Percentiles rank a stretch among this genome's conserved stretches.
Evolutionary conservation across 192 early-diverging fungal genomes (phyloP).

Genomic region (Helicostylum pulchrum): DNA sequence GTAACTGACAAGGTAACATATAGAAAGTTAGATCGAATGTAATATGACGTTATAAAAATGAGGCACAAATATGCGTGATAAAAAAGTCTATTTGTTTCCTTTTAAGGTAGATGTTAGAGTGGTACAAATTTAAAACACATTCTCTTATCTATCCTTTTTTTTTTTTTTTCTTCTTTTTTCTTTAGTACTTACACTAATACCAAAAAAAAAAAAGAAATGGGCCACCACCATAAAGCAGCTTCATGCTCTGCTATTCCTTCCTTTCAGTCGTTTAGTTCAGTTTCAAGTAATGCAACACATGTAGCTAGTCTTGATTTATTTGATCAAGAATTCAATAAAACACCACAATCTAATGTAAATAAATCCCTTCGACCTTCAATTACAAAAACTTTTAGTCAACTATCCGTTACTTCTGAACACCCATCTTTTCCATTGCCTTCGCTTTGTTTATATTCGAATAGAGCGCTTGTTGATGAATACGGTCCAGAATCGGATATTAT

Average conservation of each 20-base stretch:
- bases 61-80: too few species aligned
- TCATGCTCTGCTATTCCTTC: conserved; percentile 9
- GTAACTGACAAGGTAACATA: too few species aligned
- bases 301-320: not conserved
- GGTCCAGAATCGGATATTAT: conserved; percentile 9
- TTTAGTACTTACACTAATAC: not conserved
- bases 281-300: not conserved
- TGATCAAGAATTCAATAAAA: not conserved
- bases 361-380: not conserved
- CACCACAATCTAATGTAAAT: not conserved
- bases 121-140: too few species aligned
- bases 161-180: not conserved
- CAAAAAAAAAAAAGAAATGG: not conserved
- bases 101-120: too few species aligned
- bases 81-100: too few species aligned
- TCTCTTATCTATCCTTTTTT: not conserved
- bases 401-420: not conserved
- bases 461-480: conserved; percentile 1
- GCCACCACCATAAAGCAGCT: conserved; percentile 8
- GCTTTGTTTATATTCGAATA: conserved; percentile 7
- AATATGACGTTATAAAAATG: too few species aligned
- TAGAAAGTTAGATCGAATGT: too few species aligned
- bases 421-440: not conserved
- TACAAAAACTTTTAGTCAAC: not conserved
- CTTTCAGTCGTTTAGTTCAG: not conserved